A percentile compares a stretch with the other conserved stretches of the same genome.
Conservation (phyloP, 2,329 filamentous ascomycete species). For the Fusarium torulosum region DNA sequence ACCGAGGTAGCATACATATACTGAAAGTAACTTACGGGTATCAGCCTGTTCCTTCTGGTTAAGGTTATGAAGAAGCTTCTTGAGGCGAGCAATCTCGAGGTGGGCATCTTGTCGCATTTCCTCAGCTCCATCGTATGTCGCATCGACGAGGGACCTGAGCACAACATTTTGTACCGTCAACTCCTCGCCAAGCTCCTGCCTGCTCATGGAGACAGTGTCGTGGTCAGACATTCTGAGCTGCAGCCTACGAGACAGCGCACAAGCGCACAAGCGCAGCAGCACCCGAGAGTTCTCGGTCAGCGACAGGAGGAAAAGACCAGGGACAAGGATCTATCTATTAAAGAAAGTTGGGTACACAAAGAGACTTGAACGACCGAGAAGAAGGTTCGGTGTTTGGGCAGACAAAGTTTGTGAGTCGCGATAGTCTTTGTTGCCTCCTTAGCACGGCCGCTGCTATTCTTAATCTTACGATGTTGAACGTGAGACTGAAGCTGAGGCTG, state of each 20-base stretch:
- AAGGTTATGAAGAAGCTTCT: conserved; percentile 45
- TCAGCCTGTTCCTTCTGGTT: conserved; percentile 19
- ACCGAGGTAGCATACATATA: neutral
- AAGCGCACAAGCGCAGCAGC: conserved; percentile 32
- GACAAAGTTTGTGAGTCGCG: conserved; percentile 4
- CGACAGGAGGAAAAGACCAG: conserved; percentile 23
- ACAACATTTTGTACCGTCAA: conserved; percentile 59
- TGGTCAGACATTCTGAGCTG: conserved; percentile 32
- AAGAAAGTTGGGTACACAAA: conserved; percentile 15
- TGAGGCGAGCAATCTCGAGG: conserved; percentile 51
- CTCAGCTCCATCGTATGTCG: conserved; percentile 49
- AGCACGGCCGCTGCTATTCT: neutral
- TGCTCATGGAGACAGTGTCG: conserved; percentile 31
- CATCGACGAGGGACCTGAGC: conserved; percentile 55
- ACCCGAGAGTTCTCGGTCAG: conserved; percentile 33
- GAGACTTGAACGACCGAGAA: conserved; percentile 13
- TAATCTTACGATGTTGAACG: neutral
- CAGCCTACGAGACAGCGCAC: conserved; percentile 30
- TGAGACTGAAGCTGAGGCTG: neutral
- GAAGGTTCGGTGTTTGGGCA: conserved; percentile 2
- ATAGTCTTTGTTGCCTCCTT: neutral
- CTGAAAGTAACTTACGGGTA: conserved; percentile 15
- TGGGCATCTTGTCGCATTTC: conserved; percentile 47
- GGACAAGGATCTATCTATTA: conserved; percentile 29
- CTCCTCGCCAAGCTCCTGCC: conserved; percentile 55